phyloP scores from a whole-genome alignment of 441 rosid species.

The Mallotus repandus region DNA sequence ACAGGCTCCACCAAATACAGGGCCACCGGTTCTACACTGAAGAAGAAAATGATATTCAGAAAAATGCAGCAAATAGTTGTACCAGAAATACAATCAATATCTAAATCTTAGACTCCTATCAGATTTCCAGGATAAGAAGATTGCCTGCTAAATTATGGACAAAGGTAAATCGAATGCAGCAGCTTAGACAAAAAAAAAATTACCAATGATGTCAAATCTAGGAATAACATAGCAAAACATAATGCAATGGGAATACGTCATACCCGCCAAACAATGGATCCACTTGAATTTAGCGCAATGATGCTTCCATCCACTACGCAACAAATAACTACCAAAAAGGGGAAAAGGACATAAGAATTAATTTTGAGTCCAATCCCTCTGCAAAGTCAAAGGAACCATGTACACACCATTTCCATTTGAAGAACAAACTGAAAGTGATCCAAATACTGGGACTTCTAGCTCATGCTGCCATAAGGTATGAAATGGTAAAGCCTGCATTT shows the following conservation, averaged over 20 bases:
- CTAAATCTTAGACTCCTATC: too few species aligned
- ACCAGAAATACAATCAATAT: conserved; percentile 4
- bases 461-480: conserved; percentile 66
- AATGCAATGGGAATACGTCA: conserved; percentile 9
- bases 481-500: conserved; percentile 66
- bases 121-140: neutral
- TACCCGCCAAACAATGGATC: conserved; percentile 85
- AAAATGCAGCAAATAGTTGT: neutral
- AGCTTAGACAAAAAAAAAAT: neutral
- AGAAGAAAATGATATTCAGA: conserved; percentile 18
- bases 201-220: neutral
- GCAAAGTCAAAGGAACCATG: conserved; percentile 1
- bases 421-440: conserved; percentile 59
- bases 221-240: neutral
- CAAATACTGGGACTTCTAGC: conserved; percentile 76
- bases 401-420: conserved; percentile 50
- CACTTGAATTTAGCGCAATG: conserved; percentile 55
- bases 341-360: neutral
- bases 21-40: conserved; percentile 78
- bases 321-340: conserved; percentile 61
- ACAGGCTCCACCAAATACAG: conserved; percentile 88
- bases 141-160: neutral
- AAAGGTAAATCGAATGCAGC: neutral
- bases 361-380: neutral
- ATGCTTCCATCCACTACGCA: conserved; percentile 90